Evolutionary conservation across 2,329 filamentous ascomycete genomes (phyloP), one percentile per base, ranked within the genome.

Genomic region (Cladophialophora yegresii): DNA sequence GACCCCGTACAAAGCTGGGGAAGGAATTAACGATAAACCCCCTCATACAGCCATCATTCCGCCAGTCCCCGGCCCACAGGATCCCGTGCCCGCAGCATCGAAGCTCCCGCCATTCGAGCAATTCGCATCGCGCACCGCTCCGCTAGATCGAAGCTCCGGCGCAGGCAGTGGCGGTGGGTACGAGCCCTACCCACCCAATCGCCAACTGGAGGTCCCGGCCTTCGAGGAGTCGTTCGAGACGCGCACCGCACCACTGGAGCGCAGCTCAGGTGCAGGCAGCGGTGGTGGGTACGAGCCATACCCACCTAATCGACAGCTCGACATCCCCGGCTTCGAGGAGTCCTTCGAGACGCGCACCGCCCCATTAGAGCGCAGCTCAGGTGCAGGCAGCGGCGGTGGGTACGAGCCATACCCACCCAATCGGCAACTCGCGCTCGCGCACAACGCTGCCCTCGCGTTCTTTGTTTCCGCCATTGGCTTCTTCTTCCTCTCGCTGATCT

Each of bases 381-480:
- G 36, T 16, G 36, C 36, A 43, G 36, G 36, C 36, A 43, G 36
- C 36, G 36, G 36, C 36, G 36, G 36, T 16, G 36, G 16, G 4
- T n/a, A 16, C 4, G n/a, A 43, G 8, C 36, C 36, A 13, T n/a
- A 43, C 36, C 36, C 36, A 6, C 36, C 36, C 0, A 43, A 43
- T 20, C 36, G 36, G 2, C 36, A n/a, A 4, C 36, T 43, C 13
- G 13, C 8, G 36, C 13, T 43, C 36, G 36, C 36, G 6, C 51
- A 58, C 10, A 51, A 62, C 23, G 49, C 43, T 30, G 55, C 50
- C 10, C 2, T 62, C 7, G 30, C 49, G 26, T 59, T 63, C 55
- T 66, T 66, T n/a, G 55, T 63, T 10, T 49, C 26, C 1, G 59
- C 59, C 10, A 32, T 59, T 7, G 63, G 58, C 8, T 62, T 65